Evolutionary conservation across 106 monocot species (phyloP), one percentile per base, ranked within the genome.

Genomic region (Gastrodia elata): DNA sequence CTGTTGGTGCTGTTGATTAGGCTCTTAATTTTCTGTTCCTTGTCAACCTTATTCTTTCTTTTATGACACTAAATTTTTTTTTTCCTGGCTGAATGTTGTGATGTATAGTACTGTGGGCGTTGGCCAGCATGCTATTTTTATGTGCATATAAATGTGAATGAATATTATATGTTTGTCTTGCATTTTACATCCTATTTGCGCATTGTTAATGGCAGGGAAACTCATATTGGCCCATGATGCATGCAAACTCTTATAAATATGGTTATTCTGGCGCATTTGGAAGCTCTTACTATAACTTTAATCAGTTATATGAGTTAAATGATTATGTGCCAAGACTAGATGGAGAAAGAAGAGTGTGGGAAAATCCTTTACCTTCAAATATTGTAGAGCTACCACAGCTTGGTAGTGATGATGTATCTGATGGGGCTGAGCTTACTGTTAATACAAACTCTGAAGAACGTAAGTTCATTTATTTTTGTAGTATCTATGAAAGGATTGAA

Each of bases 151-250:
- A 52, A 52, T 52, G 52, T 61, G 61, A 61, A 33, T 61, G 4
- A 32, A 61, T 27, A 61, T 32, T 32, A 32, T 3, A 13, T 27
- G 13, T 36, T 37, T 6, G 34, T 20, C 67, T 36, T 67, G 38
- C 27, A 38, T 8, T 67, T 37, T 15, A 67, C 18, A 67, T 36
- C 18, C 27, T 67, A 18, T 67, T 67, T 68, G 25, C 59, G n/a
- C 43, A 27, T 26, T 48, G 68, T 26, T 52, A 5, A 20, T 79
- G 78, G 76, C 85, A 95, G 94, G 89, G 80, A 75, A 85, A 80
- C 80, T 65, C 84, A 69, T 95, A 95, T 75, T 91, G 89, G 89
- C 49, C 91, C 70, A 85, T 83, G 79, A 85, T 89, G 81, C 81
- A 90, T 78, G 61, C 79, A 73, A 84, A 69, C 73, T 82, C 82